Evolutionary conservation across 2,329 filamentous ascomycete species (phyloP), one percentile per base, ranked within the genome.

Genomic region (Tolypocladium ophioglossoides): DNA sequence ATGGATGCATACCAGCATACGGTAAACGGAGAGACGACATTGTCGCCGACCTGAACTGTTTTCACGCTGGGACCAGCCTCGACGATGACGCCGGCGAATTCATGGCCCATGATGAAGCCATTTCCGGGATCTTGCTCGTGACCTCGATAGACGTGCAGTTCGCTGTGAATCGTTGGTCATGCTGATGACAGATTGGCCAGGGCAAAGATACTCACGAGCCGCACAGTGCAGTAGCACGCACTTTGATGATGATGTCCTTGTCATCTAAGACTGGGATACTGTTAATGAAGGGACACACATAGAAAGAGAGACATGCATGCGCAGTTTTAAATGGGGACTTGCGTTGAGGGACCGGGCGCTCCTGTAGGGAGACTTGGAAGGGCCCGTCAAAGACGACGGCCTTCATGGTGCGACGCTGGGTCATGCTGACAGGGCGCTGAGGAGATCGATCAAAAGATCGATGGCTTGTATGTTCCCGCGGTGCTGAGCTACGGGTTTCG

Each of bases 311-410:
- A 69, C 3, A 14, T 5, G 24, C 22, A 35, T 35, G 34, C 34
- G 34, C 22, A 8, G 7, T 30, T 18, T 16, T 8, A 46, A 46
- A 2, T 12, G 7, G 24, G 16, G 41, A 30, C 24, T 30, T 30
- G 8, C 78, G 78, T 60, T 82, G 79, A 1, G 91, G 91, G 14
- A 92, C 78, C 0, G 90, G 90, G 22, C 89, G 80, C 56, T 94
- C 83, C 71, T 95, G 86, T 54, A 96, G 72, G 1, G 80, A 85
- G 53, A 95, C 78, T 64, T 88, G 83, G 63, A 80, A 78, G 4
- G 87, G 86, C 2, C 86, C 89, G 58, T 92, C 85, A 73, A 96
- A 95, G 53, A 96, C 81, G 34, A 96, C 89, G 34, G 90, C 90
- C 69, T 88, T 87, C 91, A 96, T 96, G 0, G 80, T 88, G 38